Percentiles rank a stretch among this genome's conserved stretches.
Conservation (phyloP, 805 yeast species). For the Ogataea kodamae region DNA sequence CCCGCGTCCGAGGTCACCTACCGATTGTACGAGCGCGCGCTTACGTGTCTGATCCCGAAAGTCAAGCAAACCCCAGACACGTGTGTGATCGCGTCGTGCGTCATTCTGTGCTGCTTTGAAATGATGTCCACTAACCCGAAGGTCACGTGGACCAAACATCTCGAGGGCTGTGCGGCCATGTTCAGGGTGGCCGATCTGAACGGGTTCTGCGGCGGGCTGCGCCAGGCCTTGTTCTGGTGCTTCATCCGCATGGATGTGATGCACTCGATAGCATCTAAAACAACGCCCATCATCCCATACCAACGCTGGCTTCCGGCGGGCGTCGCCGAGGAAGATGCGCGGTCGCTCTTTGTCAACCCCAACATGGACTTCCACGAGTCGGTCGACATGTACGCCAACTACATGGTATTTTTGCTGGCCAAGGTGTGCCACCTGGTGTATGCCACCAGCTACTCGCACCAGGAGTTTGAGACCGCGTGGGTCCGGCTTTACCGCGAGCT, state of each 20-base stretch:
- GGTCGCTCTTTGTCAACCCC: slow-evolving; percentile 21
- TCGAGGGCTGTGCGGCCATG: slow-evolving; percentile 40
- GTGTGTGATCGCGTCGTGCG: slow-evolving; percentile 23
- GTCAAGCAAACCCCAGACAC: slow-evolving; percentile 17
- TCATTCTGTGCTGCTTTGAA: slow-evolving; percentile 35
- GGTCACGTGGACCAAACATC: slow-evolving; percentile 38
- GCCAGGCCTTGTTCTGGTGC: slow-evolving; percentile 41
- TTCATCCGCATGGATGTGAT: slow-evolving; percentile 43
- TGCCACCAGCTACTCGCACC: slow-evolving; percentile 12
- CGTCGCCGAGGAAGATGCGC: slow-evolving; percentile 20
- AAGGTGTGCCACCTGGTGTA: slow-evolving; percentile 35
- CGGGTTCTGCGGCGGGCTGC: slow-evolving; percentile 36
- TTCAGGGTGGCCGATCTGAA: slow-evolving; percentile 36
- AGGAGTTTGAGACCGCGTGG: slow-evolving; percentile 37
- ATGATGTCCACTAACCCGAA: slow-evolving; percentile 40
- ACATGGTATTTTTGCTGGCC: slow-evolving; percentile 37
- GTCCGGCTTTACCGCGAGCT: slow-evolving; percentile 36
- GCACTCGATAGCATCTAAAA: slow-evolving; percentile 39
- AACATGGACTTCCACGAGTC: slow-evolving; percentile 14
- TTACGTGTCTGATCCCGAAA: slow-evolving; percentile 22
- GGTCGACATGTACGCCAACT: slow-evolving; percentile 38
- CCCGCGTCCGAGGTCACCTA: slow-evolving; percentile 20
- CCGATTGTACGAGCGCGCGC: slow-evolving; percentile 17
- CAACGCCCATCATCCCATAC: slow-evolving; percentile 35
- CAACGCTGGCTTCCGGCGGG: slow-evolving; percentile 36